phyloP scores from a whole-genome alignment of 177 flowering plant genomes.

The Vitis hybrid region DNA sequence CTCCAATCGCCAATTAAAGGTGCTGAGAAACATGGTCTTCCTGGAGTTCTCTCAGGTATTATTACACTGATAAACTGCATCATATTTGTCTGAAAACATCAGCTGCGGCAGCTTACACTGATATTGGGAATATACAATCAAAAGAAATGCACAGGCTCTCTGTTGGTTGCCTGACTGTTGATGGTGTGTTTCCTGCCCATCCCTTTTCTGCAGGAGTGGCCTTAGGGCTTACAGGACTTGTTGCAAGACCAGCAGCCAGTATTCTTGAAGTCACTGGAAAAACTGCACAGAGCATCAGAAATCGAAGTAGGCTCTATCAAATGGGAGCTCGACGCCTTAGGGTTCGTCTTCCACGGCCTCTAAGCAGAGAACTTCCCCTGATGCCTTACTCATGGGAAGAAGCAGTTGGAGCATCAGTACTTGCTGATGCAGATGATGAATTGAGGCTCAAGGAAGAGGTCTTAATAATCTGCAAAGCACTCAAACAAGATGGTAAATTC shows the following conservation, averaged over 20 bases:
- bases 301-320: conserved; percentile 65
- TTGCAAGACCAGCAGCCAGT: conserved; percentile 97
- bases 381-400: conserved; percentile 94
- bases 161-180: background rate
- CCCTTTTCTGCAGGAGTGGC: conserved; percentile 69
- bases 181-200: conserved; percentile 5
- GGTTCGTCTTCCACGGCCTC: conserved; percentile 81
- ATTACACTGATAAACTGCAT: conserved; percentile 10
- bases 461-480: conserved; percentile 68
- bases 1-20: conserved; percentile 90
- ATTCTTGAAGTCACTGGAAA: conserved; percentile 93
- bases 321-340: conserved; percentile 49
- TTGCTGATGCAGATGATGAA: conserved; percentile 49
- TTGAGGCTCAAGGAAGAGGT: conserved; percentile 57
- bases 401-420: conserved; percentile 75
- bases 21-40: conserved; percentile 98
- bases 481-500: conserved; percentile 65
- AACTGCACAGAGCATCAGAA: conserved; percentile 97
- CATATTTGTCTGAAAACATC: background rate
- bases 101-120: background rate
- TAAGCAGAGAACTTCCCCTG: conserved; percentile 63
- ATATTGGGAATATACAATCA: background rate
- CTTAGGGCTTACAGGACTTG: conserved; percentile 82
- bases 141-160: background rate
- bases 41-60: conserved; percentile 94